Evolutionary conservation across 163 green algal genomes (phyloP).

Genomic region (Chlamydomonas reinhardtii): DNA sequence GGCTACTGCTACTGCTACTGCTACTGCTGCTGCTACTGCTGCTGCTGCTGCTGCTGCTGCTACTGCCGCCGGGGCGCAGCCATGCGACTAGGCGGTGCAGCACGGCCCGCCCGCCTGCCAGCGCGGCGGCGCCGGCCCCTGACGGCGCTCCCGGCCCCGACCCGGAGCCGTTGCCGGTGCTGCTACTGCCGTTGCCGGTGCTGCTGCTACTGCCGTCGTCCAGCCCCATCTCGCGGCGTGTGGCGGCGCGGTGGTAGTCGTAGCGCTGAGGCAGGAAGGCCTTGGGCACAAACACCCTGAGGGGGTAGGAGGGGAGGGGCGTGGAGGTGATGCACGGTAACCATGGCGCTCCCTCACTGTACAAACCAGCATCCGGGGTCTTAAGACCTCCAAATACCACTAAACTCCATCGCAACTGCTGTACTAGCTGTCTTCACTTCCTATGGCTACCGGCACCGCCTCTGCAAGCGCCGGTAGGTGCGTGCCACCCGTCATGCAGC

Average conservation of each 20-base stretch:
- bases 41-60: not conserved
- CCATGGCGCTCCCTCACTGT: too few relatives aligned
- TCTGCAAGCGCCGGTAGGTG: too few relatives aligned
- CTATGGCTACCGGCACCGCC: too few relatives aligned
- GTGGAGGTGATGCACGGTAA: too few relatives aligned
- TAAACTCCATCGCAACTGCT: too few relatives aligned
- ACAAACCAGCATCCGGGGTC: too few relatives aligned
- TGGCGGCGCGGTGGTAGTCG: slow-evolving; percentile 78
- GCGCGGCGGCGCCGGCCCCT: not conserved
- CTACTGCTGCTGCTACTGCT: not conserved
- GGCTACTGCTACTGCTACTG: not conserved
- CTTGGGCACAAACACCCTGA: slow-evolving; percentile 69
- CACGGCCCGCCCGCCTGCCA: not conserved
- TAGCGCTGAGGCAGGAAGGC: slow-evolving; percentile 84
- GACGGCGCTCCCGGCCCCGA: not conserved
- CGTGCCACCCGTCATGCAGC: too few relatives aligned
- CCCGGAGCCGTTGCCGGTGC: not conserved
- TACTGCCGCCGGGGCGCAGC: slow-evolving; percentile 10
- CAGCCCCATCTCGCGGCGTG: slow-evolving; percentile 15
- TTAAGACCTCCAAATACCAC: too few relatives aligned
- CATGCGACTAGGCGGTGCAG: not conserved
- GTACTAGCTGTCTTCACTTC: too few relatives aligned
- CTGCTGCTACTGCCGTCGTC: not conserved
- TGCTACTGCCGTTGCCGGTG: not conserved
- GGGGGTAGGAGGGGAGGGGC: too few relatives aligned